phyloP scores from a whole-genome alignment of 2,329 filamentous ascomycete genomes.

The Aspergillus eucalypticola region DNA sequence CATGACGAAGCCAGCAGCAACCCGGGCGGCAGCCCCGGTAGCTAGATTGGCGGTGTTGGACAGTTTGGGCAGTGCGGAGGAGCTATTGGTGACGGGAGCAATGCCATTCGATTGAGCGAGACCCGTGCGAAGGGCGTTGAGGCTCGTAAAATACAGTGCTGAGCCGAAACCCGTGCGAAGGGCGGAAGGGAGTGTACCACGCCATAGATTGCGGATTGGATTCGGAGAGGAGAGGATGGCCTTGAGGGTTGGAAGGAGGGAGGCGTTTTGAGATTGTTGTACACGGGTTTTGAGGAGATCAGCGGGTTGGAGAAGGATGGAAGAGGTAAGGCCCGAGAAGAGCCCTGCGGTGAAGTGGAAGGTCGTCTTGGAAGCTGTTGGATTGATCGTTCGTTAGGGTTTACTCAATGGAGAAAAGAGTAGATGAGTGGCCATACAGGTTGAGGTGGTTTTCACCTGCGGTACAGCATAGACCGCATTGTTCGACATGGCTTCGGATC shows the following conservation, averaged over 20 bases:
- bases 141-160: constrained; percentile 87
- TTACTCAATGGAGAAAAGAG: background rate
- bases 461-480: constrained; percentile 32
- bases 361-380: constrained; percentile 46
- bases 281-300: constrained; percentile 96
- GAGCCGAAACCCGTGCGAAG: constrained; percentile 90
- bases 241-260: constrained; percentile 68
- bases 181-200: constrained; percentile 89
- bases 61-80: constrained; percentile 76
- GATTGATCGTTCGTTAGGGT: background rate
- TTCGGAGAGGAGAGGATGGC: constrained; percentile 67
- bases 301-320: constrained; percentile 87
- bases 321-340: constrained; percentile 81
- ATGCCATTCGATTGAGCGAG: constrained; percentile 51
- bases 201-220: constrained; percentile 78
- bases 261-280: constrained; percentile 75
- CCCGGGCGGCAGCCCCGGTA: constrained; percentile 80
- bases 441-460: constrained; percentile 33
- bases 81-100: constrained; percentile 39
- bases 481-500: constrained; percentile 30
- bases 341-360: constrained; percentile 90
- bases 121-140: constrained; percentile 78
- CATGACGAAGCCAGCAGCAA: constrained; percentile 82
- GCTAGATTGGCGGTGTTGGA: constrained; percentile 81
- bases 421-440: constrained; percentile 25